These are phyloP conservation scores for Zhuliangozyma blackwelliae DNA, from an alignment of 1,139 yeast species.

Conservation along the genomic window DNA sequence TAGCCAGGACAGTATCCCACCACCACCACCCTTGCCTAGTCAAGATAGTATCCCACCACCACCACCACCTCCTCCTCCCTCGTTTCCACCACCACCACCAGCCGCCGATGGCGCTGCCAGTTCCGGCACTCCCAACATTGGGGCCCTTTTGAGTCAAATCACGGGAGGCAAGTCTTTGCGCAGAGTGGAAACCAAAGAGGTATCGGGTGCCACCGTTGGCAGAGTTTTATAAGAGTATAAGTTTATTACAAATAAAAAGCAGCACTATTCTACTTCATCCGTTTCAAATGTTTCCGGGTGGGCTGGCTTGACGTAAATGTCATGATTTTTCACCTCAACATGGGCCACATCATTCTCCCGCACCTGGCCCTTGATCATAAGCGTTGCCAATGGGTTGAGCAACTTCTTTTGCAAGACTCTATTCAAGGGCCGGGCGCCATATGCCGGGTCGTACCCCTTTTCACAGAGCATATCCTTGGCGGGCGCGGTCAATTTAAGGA, in stretches of 20 bases:
- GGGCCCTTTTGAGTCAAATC: constrained; percentile 53
- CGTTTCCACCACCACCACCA: constrained; percentile 15
- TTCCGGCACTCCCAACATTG: constrained; percentile 33
- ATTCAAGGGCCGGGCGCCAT: constrained; percentile 96
- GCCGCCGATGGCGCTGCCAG: constrained; percentile 14
- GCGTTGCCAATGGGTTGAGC: constrained; percentile 81
- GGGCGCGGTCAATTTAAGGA: constrained; percentile 49
- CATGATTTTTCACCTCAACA: constrained; percentile 23
- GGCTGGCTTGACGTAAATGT: constrained; percentile 43
- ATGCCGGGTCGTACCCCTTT: constrained; percentile 83
- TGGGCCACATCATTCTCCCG: constrained; percentile 63
- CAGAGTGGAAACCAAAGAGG: constrained; percentile 47
- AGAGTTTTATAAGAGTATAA: constrained; percentile 33
- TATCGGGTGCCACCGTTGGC: constrained; percentile 45
- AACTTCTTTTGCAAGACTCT: constrained; percentile 78
- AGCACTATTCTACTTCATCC: constrained; percentile 6
- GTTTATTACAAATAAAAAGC: too few relatives aligned
- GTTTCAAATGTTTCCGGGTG: constrained; percentile 20
- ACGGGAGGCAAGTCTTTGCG: constrained; percentile 48
- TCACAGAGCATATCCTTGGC: constrained; percentile 78
- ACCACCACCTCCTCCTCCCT: constrained; percentile 12
- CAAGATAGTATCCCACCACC: constrained; percentile 5
- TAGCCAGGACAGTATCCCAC: not conserved
- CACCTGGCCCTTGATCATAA: constrained; percentile 74
- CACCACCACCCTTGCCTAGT: constrained; percentile 7